phyloP scores from a whole-genome alignment of 176 grass and related monocot species.

The Coix lacrymajobi region DNA sequence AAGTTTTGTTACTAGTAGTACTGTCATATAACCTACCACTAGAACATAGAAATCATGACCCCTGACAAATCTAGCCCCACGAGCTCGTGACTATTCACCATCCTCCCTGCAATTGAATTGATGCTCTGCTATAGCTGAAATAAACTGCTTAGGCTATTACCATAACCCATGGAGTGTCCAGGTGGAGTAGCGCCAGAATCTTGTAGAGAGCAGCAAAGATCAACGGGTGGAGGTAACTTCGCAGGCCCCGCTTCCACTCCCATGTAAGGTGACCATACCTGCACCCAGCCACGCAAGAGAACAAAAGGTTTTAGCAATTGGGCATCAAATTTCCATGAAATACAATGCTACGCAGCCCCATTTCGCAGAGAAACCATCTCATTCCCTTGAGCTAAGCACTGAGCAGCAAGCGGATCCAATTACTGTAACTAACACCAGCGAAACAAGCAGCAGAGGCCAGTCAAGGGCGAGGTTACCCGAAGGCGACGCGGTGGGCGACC shows the following conservation, averaged over 20 bases:
- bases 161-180: slow-evolving; percentile 75
- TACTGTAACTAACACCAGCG: not conserved
- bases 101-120: not conserved
- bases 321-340: not conserved
- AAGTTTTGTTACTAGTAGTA: not conserved
- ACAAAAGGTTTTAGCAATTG: not conserved
- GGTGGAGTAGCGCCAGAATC: slow-evolving; percentile 58
- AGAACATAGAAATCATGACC: not conserved
- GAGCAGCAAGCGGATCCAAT: not conserved
- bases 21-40: not conserved
- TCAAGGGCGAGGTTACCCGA: slow-evolving; percentile 48
- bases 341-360: not conserved
- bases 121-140: not conserved
- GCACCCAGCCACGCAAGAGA: not conserved
- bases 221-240: slow-evolving; percentile 80
- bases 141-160: slow-evolving; percentile 31
- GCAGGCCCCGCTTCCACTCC: slow-evolving; percentile 85
- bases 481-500: slow-evolving; percentile 81
- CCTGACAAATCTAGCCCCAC: not conserved
- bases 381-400: not conserved
- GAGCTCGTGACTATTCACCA: not conserved
- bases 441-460: not conserved
- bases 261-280: slow-evolving; percentile 94
- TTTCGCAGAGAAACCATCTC: not conserved
- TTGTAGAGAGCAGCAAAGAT: slow-evolving; percentile 72